A percentile compares a stretch with the other conserved stretches of the same genome.
These are phyloP conservation scores for Cyathus striatus DNA, from an alignment of 768 basidiomycete genomes.

Conservation along the genomic window DNA sequence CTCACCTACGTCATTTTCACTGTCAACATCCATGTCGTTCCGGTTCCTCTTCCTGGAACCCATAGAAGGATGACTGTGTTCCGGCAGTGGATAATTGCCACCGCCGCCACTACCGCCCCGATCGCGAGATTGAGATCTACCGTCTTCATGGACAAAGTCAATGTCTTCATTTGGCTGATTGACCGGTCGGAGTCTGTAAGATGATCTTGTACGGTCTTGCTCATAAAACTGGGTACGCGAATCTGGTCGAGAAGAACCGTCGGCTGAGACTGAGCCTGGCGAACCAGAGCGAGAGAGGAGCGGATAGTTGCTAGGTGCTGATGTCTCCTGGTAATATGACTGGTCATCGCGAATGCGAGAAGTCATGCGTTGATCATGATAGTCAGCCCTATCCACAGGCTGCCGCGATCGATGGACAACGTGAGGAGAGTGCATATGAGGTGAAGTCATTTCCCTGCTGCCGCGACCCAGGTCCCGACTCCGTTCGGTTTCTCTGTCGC, in stretches of 20 bases:
- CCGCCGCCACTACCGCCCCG: slow-evolving; percentile 26
- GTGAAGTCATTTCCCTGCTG: slow-evolving; percentile 14
- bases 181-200: slow-evolving; percentile 49
- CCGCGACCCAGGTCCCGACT: slow-evolving; percentile 16
- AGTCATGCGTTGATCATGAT: slow-evolving; percentile 24
- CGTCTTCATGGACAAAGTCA: slow-evolving; percentile 53
- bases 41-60: slow-evolving; percentile 54
- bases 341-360: slow-evolving; percentile 32
- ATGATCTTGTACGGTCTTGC: slow-evolving; percentile 32
- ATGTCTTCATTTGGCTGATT: slow-evolving; percentile 41
- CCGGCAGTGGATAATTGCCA: slow-evolving; percentile 26
- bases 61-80: slow-evolving; percentile 33
- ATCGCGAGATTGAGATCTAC: slow-evolving; percentile 36
- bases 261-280: slow-evolving; percentile 49
- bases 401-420: slow-evolving; percentile 29
- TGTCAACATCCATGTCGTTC: slow-evolving; percentile 63
- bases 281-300: slow-evolving; percentile 51
- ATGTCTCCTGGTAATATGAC: slow-evolving; percentile 29
- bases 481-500: slow-evolving; percentile 30
- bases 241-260: slow-evolving; percentile 47
- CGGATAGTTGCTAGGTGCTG: slow-evolving; percentile 24
- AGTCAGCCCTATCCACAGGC: slow-evolving; percentile 21
- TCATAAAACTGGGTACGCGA: slow-evolving; percentile 46
- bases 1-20: slow-evolving; percentile 39
- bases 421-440: slow-evolving; percentile 37